Evolutionary conservation across 1,139 yeast genomes (phyloP).

Genomic region (Zygosaccharomyces sapae): DNA sequence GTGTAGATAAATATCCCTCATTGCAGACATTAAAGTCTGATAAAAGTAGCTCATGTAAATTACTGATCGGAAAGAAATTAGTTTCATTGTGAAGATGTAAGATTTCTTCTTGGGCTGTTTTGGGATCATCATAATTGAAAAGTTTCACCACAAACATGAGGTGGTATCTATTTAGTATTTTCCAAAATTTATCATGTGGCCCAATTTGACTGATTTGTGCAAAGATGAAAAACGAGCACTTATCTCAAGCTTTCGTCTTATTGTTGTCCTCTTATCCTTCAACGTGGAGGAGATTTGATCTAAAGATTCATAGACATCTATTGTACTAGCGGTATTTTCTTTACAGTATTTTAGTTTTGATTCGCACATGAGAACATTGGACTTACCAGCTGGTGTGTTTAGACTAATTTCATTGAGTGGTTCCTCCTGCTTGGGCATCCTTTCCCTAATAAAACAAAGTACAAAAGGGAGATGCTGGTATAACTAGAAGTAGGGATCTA

Average conservation of each 20-base stretch:
- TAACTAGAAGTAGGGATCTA: background rate
- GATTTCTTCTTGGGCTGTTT: conserved; percentile 20
- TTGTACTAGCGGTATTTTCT: conserved; percentile 2
- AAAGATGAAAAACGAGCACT: conserved; percentile 13
- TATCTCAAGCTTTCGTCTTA: conserved; percentile 8
- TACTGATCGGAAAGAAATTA: conserved; percentile 16
- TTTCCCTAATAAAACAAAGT: background rate
- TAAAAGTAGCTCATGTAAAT: conserved; percentile 25
- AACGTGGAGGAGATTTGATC: conserved; percentile 12
- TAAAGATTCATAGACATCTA: conserved; percentile 8
- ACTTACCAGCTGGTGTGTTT: conserved; percentile 20
- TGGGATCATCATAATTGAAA: conserved; percentile 16
- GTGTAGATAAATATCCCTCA: conserved; percentile 23
- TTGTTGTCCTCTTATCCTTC: conserved; percentile 6
- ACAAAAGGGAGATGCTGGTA: background rate
- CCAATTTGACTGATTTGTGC: conserved; percentile 16
- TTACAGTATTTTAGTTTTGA: conserved; percentile 1
- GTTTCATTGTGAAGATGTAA: conserved; percentile 26
- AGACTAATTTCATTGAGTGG: conserved; percentile 27
- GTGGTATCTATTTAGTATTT: conserved; percentile 24
- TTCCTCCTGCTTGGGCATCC: conserved; percentile 24
- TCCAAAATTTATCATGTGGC: conserved; percentile 21
- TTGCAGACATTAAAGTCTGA: conserved; percentile 29
- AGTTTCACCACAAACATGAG: conserved; percentile 27
- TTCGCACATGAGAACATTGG: background rate